phyloP scores from a whole-genome alignment of 192 early-diverging fungal genomes.

The Anaeromyces robustus region DNA sequence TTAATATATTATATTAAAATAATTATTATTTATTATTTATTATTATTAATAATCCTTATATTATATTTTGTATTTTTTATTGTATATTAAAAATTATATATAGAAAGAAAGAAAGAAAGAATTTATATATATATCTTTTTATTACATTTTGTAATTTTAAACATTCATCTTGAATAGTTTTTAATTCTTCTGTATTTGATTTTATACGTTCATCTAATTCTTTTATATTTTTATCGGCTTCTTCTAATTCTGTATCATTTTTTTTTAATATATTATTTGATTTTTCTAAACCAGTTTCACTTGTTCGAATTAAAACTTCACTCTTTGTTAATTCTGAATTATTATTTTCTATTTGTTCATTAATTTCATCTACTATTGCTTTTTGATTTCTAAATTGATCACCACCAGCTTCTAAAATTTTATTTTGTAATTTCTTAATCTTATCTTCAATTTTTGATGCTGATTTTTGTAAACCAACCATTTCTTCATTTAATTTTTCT shows the following conservation, averaged over 20 bases:
- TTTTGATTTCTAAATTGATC: slow-evolving; percentile 74
- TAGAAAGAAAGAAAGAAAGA: too few species aligned
- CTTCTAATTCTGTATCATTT: slow-evolving; percentile 44
- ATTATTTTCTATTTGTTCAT: slow-evolving; percentile 52
- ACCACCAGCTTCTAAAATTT: slow-evolving; percentile 78
- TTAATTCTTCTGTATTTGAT: background rate
- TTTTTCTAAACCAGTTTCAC: slow-evolving; percentile 60
- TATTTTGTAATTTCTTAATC: slow-evolving; percentile 68
- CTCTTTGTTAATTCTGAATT: slow-evolving; percentile 57
- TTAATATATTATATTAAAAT: too few species aligned
- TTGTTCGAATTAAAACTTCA: slow-evolving; percentile 52
- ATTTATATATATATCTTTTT: too few species aligned
- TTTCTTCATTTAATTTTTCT: slow-evolving; percentile 19
- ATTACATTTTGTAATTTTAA: background rate
- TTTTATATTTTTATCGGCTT: slow-evolving; percentile 44
- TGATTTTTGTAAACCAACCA: slow-evolving; percentile 32
- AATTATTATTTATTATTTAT: too few species aligned
- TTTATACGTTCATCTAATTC: slow-evolving; percentile 23
- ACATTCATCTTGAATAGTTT: background rate
- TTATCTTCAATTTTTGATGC: slow-evolving; percentile 51
- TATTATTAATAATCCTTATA: too few species aligned
- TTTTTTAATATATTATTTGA: slow-evolving; percentile 43
- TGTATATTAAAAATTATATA: too few species aligned
- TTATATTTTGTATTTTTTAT: background rate
- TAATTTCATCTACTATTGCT: slow-evolving; percentile 61